A percentile compares a stretch with the other conserved stretches of the same genome.
Evolutionary conservation across 495 filamentous ascomycete species (phyloP).

Genomic region (Sporormia fimetaria): DNA sequence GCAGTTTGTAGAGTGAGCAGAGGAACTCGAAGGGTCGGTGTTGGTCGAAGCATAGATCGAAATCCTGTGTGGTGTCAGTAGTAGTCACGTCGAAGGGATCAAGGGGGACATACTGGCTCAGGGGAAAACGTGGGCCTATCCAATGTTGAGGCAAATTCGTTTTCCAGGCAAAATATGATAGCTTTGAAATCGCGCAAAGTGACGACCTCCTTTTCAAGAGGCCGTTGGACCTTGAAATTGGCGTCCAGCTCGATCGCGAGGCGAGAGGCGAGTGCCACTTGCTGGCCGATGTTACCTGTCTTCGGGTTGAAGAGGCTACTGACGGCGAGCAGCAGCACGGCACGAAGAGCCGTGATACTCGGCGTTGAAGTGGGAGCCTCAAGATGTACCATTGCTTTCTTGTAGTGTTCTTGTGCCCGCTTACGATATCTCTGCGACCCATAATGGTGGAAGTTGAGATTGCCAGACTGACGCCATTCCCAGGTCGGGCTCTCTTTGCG

Average conservation of each 20-base stretch:
- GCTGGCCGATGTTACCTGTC: slow-evolving; percentile 18
- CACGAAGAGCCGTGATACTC: slow-evolving; percentile 10
- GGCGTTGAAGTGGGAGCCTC: slow-evolving; percentile 12
- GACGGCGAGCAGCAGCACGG: slow-evolving; percentile 17
- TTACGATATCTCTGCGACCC: slow-evolving; percentile 1
- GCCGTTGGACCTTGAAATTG: not conserved
- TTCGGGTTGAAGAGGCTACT: slow-evolving; percentile 20
- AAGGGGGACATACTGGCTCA: slow-evolving; percentile 12
- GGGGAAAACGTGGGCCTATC: slow-evolving; percentile 20
- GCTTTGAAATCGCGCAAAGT: slow-evolving; percentile 11
- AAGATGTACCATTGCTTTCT: slow-evolving; percentile 9
- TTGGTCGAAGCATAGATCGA: slow-evolving; percentile 5
- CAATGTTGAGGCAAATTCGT: slow-evolving; percentile 15
- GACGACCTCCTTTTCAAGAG: slow-evolving; percentile 1
- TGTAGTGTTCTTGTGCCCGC: slow-evolving; percentile 3
- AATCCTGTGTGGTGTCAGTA: slow-evolving; percentile 6
- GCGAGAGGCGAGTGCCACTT: slow-evolving; percentile 14
- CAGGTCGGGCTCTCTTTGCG: not conserved
- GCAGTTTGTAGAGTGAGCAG: slow-evolving; percentile 22
- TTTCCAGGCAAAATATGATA: slow-evolving; percentile 20
- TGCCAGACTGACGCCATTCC: not conserved
- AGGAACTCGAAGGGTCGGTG: slow-evolving; percentile 9
- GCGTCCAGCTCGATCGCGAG: slow-evolving; percentile 12
- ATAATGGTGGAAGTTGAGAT: slow-evolving; percentile 4
- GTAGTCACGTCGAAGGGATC: not conserved